These are phyloP conservation scores for Wallemia mellicola DNA, from an alignment of 1,284 basidiomycete species.

Conservation along the genomic window DNA sequence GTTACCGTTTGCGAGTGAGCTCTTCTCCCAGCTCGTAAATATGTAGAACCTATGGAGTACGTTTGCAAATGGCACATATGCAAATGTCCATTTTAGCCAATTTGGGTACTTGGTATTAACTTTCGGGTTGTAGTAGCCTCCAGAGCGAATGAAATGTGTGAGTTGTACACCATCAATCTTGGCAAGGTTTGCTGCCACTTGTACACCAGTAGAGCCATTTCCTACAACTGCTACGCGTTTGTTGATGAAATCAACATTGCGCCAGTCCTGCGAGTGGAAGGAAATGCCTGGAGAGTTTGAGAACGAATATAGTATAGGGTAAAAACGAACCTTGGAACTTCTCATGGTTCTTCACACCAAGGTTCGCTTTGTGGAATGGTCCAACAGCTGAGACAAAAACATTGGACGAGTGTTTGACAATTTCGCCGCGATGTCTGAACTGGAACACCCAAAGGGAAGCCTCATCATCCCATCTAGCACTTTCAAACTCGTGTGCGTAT, in stretches of 20 bases:
- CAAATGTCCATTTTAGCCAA: slow-evolving; percentile 4
- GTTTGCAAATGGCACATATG: slow-evolving; percentile 4
- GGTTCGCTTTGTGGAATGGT: slow-evolving; percentile 8
- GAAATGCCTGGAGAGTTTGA: too few species aligned
- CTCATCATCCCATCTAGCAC: neutral
- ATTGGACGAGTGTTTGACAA: slow-evolving; percentile 3
- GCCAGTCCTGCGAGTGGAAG: slow-evolving; percentile 14
- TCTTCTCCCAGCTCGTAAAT: slow-evolving; percentile 3
- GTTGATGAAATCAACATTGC: slow-evolving; percentile 8
- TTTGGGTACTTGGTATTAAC: slow-evolving; percentile 5
- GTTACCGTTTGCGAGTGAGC: neutral
- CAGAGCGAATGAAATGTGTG: slow-evolving; percentile 6
- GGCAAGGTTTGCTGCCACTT: slow-evolving; percentile 13
- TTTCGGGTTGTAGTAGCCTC: slow-evolving; percentile 3
- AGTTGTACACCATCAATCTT: slow-evolving; percentile 6
- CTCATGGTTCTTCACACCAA: slow-evolving; percentile 10
- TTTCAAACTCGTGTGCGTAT: slow-evolving; percentile 3
- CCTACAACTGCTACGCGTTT: slow-evolving; percentile 14
- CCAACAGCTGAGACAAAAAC: slow-evolving; percentile 10
- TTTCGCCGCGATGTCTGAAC: neutral
- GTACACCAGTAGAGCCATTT: slow-evolving; percentile 13
- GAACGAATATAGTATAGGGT: too few species aligned
- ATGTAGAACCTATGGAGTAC: slow-evolving; percentile 6
- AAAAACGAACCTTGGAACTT: slow-evolving; percentile 17
- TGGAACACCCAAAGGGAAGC: neutral